Percentiles rank a stretch among this genome's conserved stretches.
Evolutionary conservation across 2,329 filamentous ascomycete genomes (phyloP).

Genomic region (Xylariaceae sp.): DNA sequence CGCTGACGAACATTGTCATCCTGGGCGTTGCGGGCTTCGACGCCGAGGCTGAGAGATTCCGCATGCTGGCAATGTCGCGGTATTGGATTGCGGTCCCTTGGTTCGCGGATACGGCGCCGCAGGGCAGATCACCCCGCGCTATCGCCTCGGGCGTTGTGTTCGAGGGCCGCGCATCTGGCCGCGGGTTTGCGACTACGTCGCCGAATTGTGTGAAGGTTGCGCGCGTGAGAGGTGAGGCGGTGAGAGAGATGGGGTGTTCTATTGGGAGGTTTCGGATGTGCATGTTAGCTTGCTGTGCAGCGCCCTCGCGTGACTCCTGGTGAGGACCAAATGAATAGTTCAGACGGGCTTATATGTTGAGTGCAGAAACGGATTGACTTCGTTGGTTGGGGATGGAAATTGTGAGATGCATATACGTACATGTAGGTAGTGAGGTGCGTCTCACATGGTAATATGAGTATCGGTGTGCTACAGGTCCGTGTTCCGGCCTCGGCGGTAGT

Average conservation of each 20-base stretch:
- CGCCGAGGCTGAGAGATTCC: constrained; percentile 65
- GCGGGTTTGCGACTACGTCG: constrained; percentile 74
- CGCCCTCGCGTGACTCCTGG: no score
- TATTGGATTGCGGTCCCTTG: constrained; percentile 89
- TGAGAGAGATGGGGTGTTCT: constrained; percentile 39
- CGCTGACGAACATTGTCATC: constrained; percentile 89
- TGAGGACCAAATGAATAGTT: no score
- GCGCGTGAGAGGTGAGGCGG: constrained; percentile 63
- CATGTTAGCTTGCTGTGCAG: constrained; percentile 17
- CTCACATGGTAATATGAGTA: no score
- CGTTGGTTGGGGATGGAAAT: no score
- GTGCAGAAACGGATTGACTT: no score
- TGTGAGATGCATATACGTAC: no score
- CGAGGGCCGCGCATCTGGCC: constrained; percentile 48
- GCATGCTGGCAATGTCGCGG: constrained; percentile 69
- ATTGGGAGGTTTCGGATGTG: constrained; percentile 24
- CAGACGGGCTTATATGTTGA: no score
- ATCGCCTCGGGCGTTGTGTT: constrained; percentile 26
- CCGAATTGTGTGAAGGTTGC: constrained; percentile 74
- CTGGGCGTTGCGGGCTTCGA: constrained; percentile 59
- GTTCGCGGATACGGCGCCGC: constrained; percentile 62
- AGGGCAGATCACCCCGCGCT: constrained; percentile 31
- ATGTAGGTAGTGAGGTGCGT: no score
- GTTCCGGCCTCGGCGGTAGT: no score
- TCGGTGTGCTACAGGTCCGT: no score